These are phyloP conservation scores for Aureobasidium zeae DNA, from an alignment of 2,329 filamentous ascomycete genomes.

Conservation along the genomic window DNA sequence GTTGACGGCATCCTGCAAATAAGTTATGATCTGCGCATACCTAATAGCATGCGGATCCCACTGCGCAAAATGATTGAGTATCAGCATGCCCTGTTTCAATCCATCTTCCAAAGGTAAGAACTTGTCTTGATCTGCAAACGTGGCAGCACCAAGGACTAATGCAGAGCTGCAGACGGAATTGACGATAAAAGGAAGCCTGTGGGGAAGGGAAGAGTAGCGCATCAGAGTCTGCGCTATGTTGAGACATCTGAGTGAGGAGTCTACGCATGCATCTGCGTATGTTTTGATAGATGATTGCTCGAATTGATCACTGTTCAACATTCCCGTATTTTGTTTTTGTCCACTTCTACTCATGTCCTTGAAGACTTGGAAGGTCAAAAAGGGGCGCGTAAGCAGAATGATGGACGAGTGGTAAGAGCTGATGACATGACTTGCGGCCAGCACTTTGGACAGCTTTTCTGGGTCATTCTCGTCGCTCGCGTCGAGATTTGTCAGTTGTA, in stretches of 20 bases:
- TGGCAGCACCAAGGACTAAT: constrained; percentile 24
- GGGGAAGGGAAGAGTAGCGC: constrained; percentile 5
- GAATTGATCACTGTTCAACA: constrained; percentile 18
- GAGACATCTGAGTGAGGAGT: constrained; percentile 11
- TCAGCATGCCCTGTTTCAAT: constrained; percentile 19
- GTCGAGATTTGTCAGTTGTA: constrained; percentile 19
- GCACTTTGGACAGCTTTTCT: constrained; percentile 24
- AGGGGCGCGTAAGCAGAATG: constrained; percentile 45
- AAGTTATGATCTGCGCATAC: constrained; percentile 23
- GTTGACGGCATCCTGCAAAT: constrained; percentile 16
- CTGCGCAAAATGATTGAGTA: constrained; percentile 24
- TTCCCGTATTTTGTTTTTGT: constrained; percentile 18
- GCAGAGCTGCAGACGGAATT: constrained; percentile 18
- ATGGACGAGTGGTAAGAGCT: constrained; percentile 47
- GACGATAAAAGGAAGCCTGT: constrained; percentile 12
- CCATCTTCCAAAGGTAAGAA: constrained; percentile 20
- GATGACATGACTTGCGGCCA: constrained; percentile 42
- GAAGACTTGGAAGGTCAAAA: constrained; percentile 38
- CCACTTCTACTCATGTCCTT: constrained; percentile 19
- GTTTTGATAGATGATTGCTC: constrained; percentile 12
- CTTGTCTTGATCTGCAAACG: constrained; percentile 22
- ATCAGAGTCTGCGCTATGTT: constrained; percentile 5
- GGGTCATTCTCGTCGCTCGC: background rate
- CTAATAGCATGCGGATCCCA: constrained; percentile 25
- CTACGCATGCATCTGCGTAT: constrained; percentile 15